Percentiles rank a stretch among this genome's conserved stretches.
phyloP scores from a whole-genome alignment of 768 basidiomycete species.

The Hygrocybe coccinea region DNA sequence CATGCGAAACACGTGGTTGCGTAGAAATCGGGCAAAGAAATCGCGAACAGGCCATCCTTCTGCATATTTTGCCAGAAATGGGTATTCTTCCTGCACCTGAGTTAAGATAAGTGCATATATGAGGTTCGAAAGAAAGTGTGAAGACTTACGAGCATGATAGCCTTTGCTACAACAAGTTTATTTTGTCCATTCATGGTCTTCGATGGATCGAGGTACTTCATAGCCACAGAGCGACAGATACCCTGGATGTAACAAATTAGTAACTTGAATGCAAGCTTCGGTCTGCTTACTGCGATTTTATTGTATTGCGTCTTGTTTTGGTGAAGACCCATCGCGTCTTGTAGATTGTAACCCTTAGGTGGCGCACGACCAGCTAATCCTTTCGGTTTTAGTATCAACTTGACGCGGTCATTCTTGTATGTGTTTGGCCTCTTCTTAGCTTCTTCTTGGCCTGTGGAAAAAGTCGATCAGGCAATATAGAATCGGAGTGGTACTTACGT shows the following conservation, averaged over 20 bases:
- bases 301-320: neutral
- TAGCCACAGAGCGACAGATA: neutral
- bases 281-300: neutral
- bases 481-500: too few relatives aligned
- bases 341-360: neutral
- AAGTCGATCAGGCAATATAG: neutral
- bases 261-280: neutral
- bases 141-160: neutral
- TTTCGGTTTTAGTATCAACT: neutral
- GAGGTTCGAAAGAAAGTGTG: neutral
- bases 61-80: neutral
- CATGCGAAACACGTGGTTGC: neutral
- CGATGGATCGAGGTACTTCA: neutral
- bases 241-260: neutral
- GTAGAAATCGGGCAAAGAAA: neutral
- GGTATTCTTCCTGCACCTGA: neutral
- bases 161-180: neutral
- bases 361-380: neutral
- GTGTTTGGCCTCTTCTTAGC: too few relatives aligned
- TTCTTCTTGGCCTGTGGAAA: neutral
- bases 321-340: neutral
- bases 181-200: neutral
- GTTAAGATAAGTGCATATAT: neutral
- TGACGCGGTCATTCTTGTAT: neutral
- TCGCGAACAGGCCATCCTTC: neutral